Base-by-base conservation (phyloP, 495 filamentous ascomycete genomes). In the Pyrenula aspistea region DNA sequence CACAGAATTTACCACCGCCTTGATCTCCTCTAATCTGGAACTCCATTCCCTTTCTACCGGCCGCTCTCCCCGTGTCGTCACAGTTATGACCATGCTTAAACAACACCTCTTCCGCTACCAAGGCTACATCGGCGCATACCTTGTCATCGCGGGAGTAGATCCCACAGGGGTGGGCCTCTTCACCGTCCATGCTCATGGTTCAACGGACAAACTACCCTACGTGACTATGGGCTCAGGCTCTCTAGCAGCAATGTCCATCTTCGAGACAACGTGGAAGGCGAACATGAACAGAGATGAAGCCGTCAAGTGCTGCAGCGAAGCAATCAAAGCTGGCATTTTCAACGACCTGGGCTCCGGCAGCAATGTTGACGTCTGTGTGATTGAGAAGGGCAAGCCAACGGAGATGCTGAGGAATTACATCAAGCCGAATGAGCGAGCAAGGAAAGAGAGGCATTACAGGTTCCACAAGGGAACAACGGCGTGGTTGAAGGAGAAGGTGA, bases 11-110 rank as follows among this genome's bases (percentile, higher is more conserved):
- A 97, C 94, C 59, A 99, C 93, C 53, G 84, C 94, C 62, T 83
- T 99, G 68, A 95, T 99, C 78, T 95, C 89, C 70, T 99, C 94
- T 54, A 92, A 96, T 71, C 83, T 99, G 64, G 94, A 99, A 74
- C 83, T 99, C 48, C 94, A 97, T 75, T 81, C 92, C 22, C 83
- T 97, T 57, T 95, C 88, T 50, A 96, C 93, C 2, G 91, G 92
- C 67, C 92, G 94, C 63, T 90, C 92, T 71, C 92, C 94, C 21
- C 88, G 94, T 60, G 94, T 99, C 57, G 91, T 96, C 56, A 99
- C 94, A 50, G 95, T 90, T 78, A 99, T 99, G 94, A 99, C 94
- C 12, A 87, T 99, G 77, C 86, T 99, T 53, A 99, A 99, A 78
- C 94, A 99, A 72, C 92, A 97, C 72, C 86, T 99, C 58, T 99